Evolutionary conservation across 257 asterid species (phyloP).

Genomic region (Solanum appendiculatum): DNA sequence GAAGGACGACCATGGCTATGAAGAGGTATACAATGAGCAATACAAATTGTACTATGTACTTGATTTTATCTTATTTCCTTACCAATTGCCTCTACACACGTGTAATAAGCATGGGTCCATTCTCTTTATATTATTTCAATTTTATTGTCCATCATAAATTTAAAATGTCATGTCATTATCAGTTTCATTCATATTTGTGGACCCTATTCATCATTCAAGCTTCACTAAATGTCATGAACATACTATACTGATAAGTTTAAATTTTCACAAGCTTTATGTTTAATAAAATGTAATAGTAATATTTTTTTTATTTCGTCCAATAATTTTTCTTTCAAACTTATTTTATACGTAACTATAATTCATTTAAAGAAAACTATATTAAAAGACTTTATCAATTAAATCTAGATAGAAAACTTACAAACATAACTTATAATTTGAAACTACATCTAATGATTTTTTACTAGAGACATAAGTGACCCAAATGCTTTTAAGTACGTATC

Average conservation of each 20-base stretch:
- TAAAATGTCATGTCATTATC: neutral
- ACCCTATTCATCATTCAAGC: neutral
- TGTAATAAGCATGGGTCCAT: too few relatives aligned
- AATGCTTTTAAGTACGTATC: neutral
- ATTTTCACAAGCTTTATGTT: too few relatives aligned
- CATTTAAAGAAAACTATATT: neutral
- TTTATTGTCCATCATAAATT: too few relatives aligned
- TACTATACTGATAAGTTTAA: too few relatives aligned
- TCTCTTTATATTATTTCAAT: too few relatives aligned
- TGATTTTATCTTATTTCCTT: too few relatives aligned
- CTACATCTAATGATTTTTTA: neutral
- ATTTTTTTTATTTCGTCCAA: neutral
- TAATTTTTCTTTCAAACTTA: neutral
- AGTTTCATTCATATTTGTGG: neutral
- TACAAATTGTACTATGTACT: too few relatives aligned
- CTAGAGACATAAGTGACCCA: neutral
- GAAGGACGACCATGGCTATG: too few relatives aligned
- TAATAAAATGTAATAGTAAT: neutral
- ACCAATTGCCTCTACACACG: too few relatives aligned
- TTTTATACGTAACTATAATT: too few relatives aligned
- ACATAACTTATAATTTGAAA: neutral
- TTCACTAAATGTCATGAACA: neutral
- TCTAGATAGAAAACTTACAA: neutral
- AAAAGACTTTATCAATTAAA: neutral
- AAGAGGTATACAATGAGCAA: too few relatives aligned